phyloP scores from a whole-genome alignment of 495 filamentous ascomycete genomes.

The Penicillium flavigenum region DNA sequence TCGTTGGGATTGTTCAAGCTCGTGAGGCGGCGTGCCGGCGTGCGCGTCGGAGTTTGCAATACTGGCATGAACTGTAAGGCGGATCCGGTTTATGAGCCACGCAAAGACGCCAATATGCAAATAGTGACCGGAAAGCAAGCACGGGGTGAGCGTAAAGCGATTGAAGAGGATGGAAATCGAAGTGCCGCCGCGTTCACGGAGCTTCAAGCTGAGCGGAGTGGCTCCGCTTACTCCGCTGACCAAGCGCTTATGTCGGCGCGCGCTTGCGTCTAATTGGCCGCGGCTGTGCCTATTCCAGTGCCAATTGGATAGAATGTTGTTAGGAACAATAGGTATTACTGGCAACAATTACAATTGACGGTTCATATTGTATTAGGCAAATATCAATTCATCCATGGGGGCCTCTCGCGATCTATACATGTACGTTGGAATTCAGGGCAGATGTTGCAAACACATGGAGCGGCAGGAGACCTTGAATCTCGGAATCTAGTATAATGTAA shows the following conservation, averaged over 20 bases:
- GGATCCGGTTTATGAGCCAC: neutral
- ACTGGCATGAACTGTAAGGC: neutral
- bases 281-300: neutral
- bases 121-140: neutral
- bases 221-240: conserved; percentile 15
- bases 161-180: neutral
- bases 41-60: conserved; percentile 9
- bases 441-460: neutral
- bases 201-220: conserved; percentile 10
- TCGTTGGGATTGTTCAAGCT: neutral
- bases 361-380: neutral
- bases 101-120: neutral
- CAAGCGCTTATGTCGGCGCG: neutral
- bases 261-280: conserved; percentile 10
- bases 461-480: neutral
- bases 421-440: neutral
- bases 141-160: neutral
- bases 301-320: neutral
- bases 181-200: conserved; percentile 1
- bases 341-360: neutral
- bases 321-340: neutral
- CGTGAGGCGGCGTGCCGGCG: conserved; percentile 2
- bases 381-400: neutral
- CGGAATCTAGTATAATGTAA: neutral
- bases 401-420: neutral